Base-by-base conservation (phyloP, 1,284 basidiomycete genomes). In the Marasmius tenuissimus region DNA sequence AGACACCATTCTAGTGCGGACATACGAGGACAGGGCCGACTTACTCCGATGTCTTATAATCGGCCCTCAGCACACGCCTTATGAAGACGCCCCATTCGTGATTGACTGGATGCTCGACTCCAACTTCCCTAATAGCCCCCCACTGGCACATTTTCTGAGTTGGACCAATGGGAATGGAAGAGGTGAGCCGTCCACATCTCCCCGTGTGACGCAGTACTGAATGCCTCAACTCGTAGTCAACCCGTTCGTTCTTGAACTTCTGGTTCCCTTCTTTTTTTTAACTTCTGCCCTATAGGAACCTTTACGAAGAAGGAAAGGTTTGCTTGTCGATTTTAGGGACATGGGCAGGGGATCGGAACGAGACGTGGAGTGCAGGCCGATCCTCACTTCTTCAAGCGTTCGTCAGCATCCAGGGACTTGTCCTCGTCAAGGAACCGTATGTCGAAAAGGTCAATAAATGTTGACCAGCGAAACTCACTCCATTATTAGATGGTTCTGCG, bases 281-380 rank as follows among this genome's bases (percentile, higher is more conserved):
- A 56, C 52, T 45, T 47, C 20, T 27, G 27, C 27, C 18, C 39
- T 60, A 47, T 64, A 91, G 88, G 33, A 97, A 98, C 75, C 76
- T 97, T 54, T 98, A 98, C 69, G 94, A 97, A 71, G 96, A 98
- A 68, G 95, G 95, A 50, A 97, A 97, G 74, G 94, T 98, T 45
- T 98, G 96, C 70, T 74, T 98, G 55, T 96, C 93, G 27, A 91
- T 98, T 52, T 77, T 97, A 4, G 93, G 93, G 18, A 97, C 95
- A 0, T 98, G 95, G 95, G 84, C 87, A 0, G 95, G 96, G 4
- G 94, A 96, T 70, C 86, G 82, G 72, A 92, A 84, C 67, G 94
- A 97, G 75, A 88, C 85, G 6, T 96, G 94, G 94, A 93, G 78
- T 72, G 81, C 92, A 61, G 82, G 85, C 66, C 85, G 83, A 63